Base-by-base conservation (phyloP, 805 yeast species). In the Cyberlindnera nakhonratchasimensis region DNA sequence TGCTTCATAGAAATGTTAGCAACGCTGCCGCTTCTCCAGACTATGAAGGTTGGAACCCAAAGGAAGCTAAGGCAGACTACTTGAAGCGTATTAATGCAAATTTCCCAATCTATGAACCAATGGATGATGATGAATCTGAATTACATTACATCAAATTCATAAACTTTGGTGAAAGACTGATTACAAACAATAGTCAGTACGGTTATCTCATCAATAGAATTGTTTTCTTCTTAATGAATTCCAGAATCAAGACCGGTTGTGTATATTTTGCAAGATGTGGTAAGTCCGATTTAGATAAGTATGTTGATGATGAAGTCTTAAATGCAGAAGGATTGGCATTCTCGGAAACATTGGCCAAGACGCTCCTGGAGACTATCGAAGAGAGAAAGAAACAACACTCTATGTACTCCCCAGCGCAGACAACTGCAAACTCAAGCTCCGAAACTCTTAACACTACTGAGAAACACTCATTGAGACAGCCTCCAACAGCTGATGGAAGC, bases 201-300 rank as follows among this genome's bases (percentile, higher is more conserved):
- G 97, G 96, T 14, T 93, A 91, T 62, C 71, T 93, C 61, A 80
- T 88, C 46, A 88, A 91, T 60, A 84, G 93, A 58, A 93, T 93
- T 38, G 89, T 93, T 20, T 88, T 87, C 62, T 93, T 87, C 63
- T 70, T 93, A 60, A 86, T 93, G 88, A 93, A 93, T 66, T 74
- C 93, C 11, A 77, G 91, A 52, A 84, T 88, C 57, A 87, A 88
- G 60, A 72, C 79, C 39, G 97, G 98, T 0, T 80, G 90, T 22
- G 87, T 93, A n/a, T 93, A 80, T 62, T 89, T 93, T 67, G 96
- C 98, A 1, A 70, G 95, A 47, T 86, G 93, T 62, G 79, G 83
- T 10, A 67, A 71, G 37, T 64, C 72, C 38, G 63, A 61, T 37
- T 52, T 62, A 19, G 71, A 69, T 39, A 76, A 75, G 49, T 86